A percentile compares a stretch with the other conserved stretches of the same genome.
phyloP scores from a whole-genome alignment of 805 yeast genomes.

The Candida orba region DNA sequence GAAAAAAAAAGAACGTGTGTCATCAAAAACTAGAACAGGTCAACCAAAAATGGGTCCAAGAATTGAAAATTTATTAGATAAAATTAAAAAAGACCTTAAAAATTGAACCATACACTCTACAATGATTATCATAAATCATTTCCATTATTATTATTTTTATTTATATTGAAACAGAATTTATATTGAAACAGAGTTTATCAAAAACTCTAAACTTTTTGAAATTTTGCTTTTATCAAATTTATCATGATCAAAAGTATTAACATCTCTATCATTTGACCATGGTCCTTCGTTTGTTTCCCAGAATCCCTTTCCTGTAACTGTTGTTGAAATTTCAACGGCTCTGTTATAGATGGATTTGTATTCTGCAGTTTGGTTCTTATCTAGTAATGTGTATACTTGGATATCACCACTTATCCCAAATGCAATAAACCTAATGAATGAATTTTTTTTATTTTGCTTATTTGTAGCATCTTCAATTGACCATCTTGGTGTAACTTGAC shows the following conservation, averaged over 20 bases:
- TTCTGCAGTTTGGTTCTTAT: conserved; percentile 2
- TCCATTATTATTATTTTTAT: conserved; percentile 18
- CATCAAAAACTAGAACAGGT: conserved; percentile 59
- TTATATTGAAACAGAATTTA: conserved; percentile 10
- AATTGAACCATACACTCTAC: too few species aligned
- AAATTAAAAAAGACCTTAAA: conserved; percentile 44
- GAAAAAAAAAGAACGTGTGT: conserved; percentile 37
- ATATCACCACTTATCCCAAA: conserved; percentile 34
- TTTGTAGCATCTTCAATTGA: background rate
- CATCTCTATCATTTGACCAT: conserved; percentile 11
- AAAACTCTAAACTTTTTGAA: conserved; percentile 1
- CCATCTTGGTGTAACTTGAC: conserved; percentile 30
- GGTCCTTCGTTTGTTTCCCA: conserved; percentile 15
- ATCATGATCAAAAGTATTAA: conserved; percentile 14
- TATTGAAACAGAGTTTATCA: conserved; percentile 10
- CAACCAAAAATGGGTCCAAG: conserved; percentile 92
- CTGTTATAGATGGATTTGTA: conserved; percentile 1
- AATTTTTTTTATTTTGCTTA: background rate
- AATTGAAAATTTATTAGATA: conserved; percentile 68
- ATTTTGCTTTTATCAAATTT: background rate
- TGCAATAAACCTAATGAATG: conserved; percentile 17
- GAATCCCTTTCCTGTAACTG: conserved; percentile 17
- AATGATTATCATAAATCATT: too few species aligned
- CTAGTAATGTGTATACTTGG: conserved; percentile 20
- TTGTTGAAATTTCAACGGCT: background rate